Base-by-base conservation (phyloP, 495 filamentous ascomycete genomes). In the Hypomontagnella monticulosa region DNA sequence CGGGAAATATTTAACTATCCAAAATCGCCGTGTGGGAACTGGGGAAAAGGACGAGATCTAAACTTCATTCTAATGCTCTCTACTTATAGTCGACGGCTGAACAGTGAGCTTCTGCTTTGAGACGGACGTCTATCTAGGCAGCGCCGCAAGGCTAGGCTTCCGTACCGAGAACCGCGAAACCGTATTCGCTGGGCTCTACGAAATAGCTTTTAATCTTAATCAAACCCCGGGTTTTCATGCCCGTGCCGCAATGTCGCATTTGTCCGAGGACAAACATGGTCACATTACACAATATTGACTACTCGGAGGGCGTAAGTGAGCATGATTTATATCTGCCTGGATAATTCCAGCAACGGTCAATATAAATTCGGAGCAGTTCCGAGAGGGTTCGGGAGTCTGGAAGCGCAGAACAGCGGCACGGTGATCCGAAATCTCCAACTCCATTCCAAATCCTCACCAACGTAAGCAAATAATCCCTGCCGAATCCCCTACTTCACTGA, bases 361-460 rank as follows among this genome's bases (percentile, higher is more conserved):
- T 48, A 23, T 33, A 3, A 2, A n/a, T 34, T 16, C 16, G 12
- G 16, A 5, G 27, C 5, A 15, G 14, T 23, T 19, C 50, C 50
- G 19, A 27, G n/a, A 53, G 1, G 3, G 15, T n/a, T 10, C 9
- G 23, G 7, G 27, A 34, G 52, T 10, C 9, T 14, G 7, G 27
- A 34, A 61, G 30, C 33, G 50, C 16, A 62, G 59, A 62, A 55
- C 34, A 62, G 34, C 1, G 49, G 58, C 58, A 34, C 41, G 54
- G 49, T 18, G 47, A 7, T n/a, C 30, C 10, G 23, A 19, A 12
- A 1, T 0, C 27, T 33, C 9, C 30, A 15, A 30, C 6, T 18
- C 11, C 4, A 36, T 36, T 50, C 43, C 1, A 12, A 6, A 20
- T n/a, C 16, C 7, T 10, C 18, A 23, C 12, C 20, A 14, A 23